Conservation (phyloP, 805 yeast genomes). For the Cyberlindnera americana region DNA sequence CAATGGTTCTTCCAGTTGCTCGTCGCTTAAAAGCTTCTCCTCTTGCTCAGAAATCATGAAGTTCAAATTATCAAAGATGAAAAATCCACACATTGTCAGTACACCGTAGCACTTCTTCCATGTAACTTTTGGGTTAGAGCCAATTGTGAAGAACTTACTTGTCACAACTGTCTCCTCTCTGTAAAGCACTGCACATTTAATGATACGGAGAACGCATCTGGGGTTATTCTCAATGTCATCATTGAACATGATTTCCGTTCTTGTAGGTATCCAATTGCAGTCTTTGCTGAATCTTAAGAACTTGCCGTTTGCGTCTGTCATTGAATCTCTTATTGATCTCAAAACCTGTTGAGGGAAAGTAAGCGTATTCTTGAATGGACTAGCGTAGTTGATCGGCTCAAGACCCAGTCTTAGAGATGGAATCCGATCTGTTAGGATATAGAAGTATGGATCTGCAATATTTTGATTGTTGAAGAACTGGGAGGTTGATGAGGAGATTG, state of each 20-base stretch:
- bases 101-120: conserved; percentile 47
- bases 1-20: conserved; percentile 26
- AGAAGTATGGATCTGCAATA: conserved; percentile 34
- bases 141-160: conserved; percentile 31
- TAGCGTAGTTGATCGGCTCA: conserved; percentile 7
- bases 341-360: conserved; percentile 12
- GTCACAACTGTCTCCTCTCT: conserved; percentile 37
- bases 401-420: conserved; percentile 22
- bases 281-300: conserved; percentile 31
- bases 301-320: conserved; percentile 31
- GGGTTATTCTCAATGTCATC: conserved; percentile 4
- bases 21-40: conserved; percentile 24
- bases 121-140: conserved; percentile 22
- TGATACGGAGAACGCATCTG: conserved; percentile 29
- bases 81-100: conserved; percentile 47
- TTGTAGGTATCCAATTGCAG: conserved; percentile 25
- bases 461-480: conserved; percentile 23
- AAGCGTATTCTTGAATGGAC: conserved; percentile 13
- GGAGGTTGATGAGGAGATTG: conserved; percentile 26
- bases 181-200: conserved; percentile 38
- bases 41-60: conserved; percentile 28
- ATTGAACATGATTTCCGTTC: conserved; percentile 21
- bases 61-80: conserved; percentile 40
- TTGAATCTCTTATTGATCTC: conserved; percentile 7
- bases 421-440: conserved; percentile 30